phyloP scores from a whole-genome alignment of 805 yeast species.

The Jamesozyma gamospora region DNA sequence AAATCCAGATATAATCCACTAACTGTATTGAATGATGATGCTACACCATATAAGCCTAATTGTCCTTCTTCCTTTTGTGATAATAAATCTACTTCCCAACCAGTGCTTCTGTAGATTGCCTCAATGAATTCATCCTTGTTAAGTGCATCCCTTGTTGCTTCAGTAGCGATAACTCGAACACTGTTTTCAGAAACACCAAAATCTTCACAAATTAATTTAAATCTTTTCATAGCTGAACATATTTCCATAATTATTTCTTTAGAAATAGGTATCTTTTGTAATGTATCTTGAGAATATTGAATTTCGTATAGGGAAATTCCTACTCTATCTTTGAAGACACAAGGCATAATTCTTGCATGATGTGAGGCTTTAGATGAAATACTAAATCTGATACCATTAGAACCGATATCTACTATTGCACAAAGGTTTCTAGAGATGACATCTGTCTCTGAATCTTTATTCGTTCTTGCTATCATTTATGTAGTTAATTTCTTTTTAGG shows the following conservation, averaged over 20 bases:
- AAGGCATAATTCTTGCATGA: slow-evolving; percentile 69
- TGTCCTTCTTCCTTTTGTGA: slow-evolving; percentile 57
- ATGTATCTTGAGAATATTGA: slow-evolving; percentile 35
- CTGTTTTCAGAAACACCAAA: slow-evolving; percentile 57
- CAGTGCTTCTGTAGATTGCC: slow-evolving; percentile 47
- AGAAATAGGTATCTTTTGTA: slow-evolving; percentile 41
- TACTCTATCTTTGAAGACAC: slow-evolving; percentile 64
- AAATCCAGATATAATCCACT: slow-evolving; percentile 64
- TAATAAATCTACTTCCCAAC: slow-evolving; percentile 55
- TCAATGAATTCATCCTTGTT: slow-evolving; percentile 51
- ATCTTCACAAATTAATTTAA: slow-evolving; percentile 59
- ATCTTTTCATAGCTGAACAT: slow-evolving; percentile 53
- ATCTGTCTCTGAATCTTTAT: slow-evolving; percentile 37
- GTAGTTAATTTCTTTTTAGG: background rate
- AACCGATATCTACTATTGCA: slow-evolving; percentile 69
- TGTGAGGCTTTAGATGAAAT: slow-evolving; percentile 59
- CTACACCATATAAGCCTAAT: slow-evolving; percentile 64
- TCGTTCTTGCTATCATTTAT: slow-evolving; percentile 21
- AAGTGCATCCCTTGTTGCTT: slow-evolving; percentile 61
- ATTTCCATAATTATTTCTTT: slow-evolving; percentile 49
- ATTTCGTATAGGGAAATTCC: slow-evolving; percentile 62
- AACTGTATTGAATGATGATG: slow-evolving; percentile 57
- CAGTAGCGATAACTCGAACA: slow-evolving; percentile 63
- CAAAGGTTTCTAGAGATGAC: slow-evolving; percentile 48
- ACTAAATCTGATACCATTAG: slow-evolving; percentile 64